Percentiles rank a stretch among this genome's conserved stretches.
Evolutionary conservation across 768 basidiomycete species (phyloP).

Genomic region (Lactifluus piperatus): DNA sequence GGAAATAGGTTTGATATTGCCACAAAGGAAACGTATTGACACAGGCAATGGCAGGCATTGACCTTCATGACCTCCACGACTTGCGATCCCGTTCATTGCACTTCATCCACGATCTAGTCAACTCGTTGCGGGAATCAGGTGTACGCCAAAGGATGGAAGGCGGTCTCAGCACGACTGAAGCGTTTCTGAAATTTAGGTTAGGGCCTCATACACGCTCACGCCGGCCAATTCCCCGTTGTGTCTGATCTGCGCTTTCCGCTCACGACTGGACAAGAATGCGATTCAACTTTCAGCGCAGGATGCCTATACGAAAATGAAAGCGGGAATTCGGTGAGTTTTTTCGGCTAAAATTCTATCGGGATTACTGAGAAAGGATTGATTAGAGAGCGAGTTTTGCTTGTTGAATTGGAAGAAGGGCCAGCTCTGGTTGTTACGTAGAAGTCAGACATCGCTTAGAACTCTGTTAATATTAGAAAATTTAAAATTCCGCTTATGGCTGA

Average conservation of each 20-base stretch:
- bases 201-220: conserved; percentile 53
- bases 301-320: conserved; percentile 37
- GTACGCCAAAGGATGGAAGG: conserved; percentile 32
- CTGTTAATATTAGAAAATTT: neutral
- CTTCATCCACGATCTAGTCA: conserved; percentile 56
- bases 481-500: conserved; percentile 1
- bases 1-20: conserved; percentile 21
- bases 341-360: neutral
- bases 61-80: conserved; percentile 62
- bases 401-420: conserved; percentile 42
- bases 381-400: conserved; percentile 43
- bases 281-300: conserved; percentile 37
- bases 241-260: conserved; percentile 45
- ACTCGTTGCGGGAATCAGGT: conserved; percentile 50
- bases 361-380: neutral
- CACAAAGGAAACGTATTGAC: neutral
- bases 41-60: conserved; percentile 36
- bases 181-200: conserved; percentile 34
- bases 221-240: conserved; percentile 54
- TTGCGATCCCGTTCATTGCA: conserved; percentile 50
- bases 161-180: neutral
- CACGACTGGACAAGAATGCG: conserved; percentile 34
- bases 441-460: neutral
- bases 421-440: conserved; percentile 46
- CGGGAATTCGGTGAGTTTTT: conserved; percentile 33